Percentiles rank a stretch among this genome's conserved stretches.
phyloP scores from a whole-genome alignment of 768 basidiomycete species.

The Cystofilobasidium ferigula region DNA sequence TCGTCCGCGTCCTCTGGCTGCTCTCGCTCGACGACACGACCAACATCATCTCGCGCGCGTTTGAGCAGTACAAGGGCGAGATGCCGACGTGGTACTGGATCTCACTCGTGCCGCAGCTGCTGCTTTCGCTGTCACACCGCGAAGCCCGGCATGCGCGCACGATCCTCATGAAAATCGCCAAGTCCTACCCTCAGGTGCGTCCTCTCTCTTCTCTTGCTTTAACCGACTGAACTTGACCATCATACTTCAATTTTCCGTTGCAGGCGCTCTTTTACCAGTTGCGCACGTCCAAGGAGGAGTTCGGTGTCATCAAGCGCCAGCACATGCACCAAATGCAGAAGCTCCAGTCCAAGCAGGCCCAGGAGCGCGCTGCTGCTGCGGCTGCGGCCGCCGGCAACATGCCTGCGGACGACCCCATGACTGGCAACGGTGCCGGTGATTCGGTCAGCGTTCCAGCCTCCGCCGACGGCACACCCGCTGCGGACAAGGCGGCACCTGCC shows the following conservation, averaged over 20 bases:
- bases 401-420: slow-evolving; percentile 2
- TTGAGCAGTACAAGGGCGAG: slow-evolving; percentile 93
- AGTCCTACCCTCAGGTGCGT: slow-evolving; percentile 78
- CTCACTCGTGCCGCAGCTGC: slow-evolving; percentile 85
- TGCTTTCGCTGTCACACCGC: slow-evolving; percentile 73
- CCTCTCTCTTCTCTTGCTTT: not conserved
- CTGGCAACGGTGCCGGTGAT: slow-evolving; percentile 10
- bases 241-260: not conserved
- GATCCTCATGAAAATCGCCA: slow-evolving; percentile 77
- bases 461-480: not conserved
- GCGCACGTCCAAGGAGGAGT: slow-evolving; percentile 70
- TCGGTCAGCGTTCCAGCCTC: slow-evolving; percentile 1
- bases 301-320: slow-evolving; percentile 39
- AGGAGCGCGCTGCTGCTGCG: slow-evolving; percentile 18
- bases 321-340: slow-evolving; percentile 27
- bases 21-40: slow-evolving; percentile 74
- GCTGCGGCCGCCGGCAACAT: slow-evolving; percentile 11
- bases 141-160: slow-evolving; percentile 88
- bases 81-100: slow-evolving; percentile 99
- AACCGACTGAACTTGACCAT: not conserved
- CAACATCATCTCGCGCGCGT: slow-evolving; percentile 41
- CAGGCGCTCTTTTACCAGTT: slow-evolving; percentile 92
- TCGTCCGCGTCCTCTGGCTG: slow-evolving; percentile 90
- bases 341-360: slow-evolving; percentile 14
- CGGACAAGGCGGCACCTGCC: slow-evolving; percentile 22